These are phyloP conservation scores for Blastocladiella emersonii DNA, from an alignment of 371 early-diverging fungal genomes.

Conservation along the genomic window DNA sequence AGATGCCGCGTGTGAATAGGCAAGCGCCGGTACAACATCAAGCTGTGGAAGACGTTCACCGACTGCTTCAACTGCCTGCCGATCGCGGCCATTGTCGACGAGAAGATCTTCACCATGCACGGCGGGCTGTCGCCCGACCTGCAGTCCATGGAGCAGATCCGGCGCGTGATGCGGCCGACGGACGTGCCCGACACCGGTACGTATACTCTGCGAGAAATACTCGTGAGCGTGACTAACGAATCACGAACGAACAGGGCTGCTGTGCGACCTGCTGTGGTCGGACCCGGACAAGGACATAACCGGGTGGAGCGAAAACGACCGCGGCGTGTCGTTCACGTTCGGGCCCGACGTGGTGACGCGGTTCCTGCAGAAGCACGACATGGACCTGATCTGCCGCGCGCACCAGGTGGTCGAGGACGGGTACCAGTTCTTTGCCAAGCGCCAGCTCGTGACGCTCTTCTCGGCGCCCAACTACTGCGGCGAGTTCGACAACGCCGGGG, in stretches of 20 bases:
- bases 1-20: slow-evolving; percentile 31
- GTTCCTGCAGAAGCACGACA: slow-evolving; percentile 81
- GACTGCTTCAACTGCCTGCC: slow-evolving; percentile 89
- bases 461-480: slow-evolving; percentile 95
- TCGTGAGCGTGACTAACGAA: slow-evolving; percentile 1
- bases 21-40: slow-evolving; percentile 81
- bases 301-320: slow-evolving; percentile 82
- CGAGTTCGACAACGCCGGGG: slow-evolving; percentile 91
- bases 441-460: slow-evolving; percentile 86
- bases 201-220: slow-evolving; percentile 25
- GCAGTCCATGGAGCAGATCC: slow-evolving; percentile 73
- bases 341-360: slow-evolving; percentile 70
- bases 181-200: slow-evolving; percentile 92
- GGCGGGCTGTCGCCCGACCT: slow-evolving; percentile 90
- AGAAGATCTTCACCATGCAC: slow-evolving; percentile 92
- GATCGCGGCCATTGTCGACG: slow-evolving; percentile 83
- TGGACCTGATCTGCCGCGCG: slow-evolving; percentile 85
- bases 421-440: slow-evolving; percentile 86
- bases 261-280: slow-evolving; percentile 92
- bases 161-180: slow-evolving; percentile 80
- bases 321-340: slow-evolving; percentile 85
- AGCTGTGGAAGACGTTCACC: slow-evolving; percentile 85
- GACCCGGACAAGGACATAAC: slow-evolving; percentile 80
- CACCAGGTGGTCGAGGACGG: slow-evolving; percentile 96
- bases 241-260: slow-evolving; percentile 54